A percentile compares a stretch with the other conserved stretches of the same genome.
These are phyloP conservation scores for Phytophthora lateralis DNA, from an alignment of 352 stramenopile genomes.

Conservation along the genomic window DNA sequence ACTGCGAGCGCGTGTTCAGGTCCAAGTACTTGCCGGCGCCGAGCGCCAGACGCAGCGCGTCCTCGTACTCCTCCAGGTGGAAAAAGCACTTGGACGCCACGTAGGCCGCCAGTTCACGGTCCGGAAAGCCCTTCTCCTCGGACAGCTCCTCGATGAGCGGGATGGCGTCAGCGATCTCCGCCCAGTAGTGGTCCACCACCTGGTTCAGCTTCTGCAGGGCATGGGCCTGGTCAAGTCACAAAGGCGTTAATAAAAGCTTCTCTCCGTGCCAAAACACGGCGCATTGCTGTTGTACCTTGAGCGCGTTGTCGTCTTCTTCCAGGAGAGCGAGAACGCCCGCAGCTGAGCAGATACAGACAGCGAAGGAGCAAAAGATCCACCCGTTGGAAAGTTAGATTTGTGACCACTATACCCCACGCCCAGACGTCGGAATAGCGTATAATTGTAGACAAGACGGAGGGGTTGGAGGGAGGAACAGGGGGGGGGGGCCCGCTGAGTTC, in stretches of 20 bases:
- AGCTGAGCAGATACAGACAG: slow-evolving; percentile 48
- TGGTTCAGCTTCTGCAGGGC: slow-evolving; percentile 92
- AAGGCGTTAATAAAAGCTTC: slow-evolving; percentile 9
- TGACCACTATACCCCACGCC: slow-evolving; percentile 2
- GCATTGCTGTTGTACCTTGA: slow-evolving; percentile 63
- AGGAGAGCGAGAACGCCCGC: slow-evolving; percentile 89
- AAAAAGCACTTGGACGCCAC: slow-evolving; percentile 98
- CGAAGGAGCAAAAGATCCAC: slow-evolving; percentile 40
- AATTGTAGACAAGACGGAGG: slow-evolving; percentile 3
- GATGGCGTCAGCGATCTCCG: slow-evolving; percentile 93
- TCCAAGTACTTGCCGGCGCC: slow-evolving; percentile 96
- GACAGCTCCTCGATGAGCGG: slow-evolving; percentile 94
- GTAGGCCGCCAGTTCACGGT: slow-evolving; percentile 90
- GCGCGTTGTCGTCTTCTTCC: slow-evolving; percentile 90
- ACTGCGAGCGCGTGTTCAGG: slow-evolving; percentile 92
- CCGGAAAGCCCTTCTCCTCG: slow-evolving; percentile 92
- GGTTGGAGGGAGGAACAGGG: slow-evolving; percentile 1
- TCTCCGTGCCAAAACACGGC: background rate
- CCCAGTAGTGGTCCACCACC: slow-evolving; percentile 95
- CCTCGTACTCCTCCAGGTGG: slow-evolving; percentile 98
- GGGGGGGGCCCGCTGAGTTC: background rate
- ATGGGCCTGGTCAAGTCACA: slow-evolving; percentile 58
- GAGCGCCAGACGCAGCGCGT: slow-evolving; percentile 94
- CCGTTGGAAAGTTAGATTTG: slow-evolving; percentile 35
- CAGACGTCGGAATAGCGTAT: slow-evolving; percentile 11